A percentile compares a stretch with the other conserved stretches of the same genome.
Evolutionary conservation across 805 yeast genomes (phyloP).

Genomic region (Candida broadrunensis): DNA sequence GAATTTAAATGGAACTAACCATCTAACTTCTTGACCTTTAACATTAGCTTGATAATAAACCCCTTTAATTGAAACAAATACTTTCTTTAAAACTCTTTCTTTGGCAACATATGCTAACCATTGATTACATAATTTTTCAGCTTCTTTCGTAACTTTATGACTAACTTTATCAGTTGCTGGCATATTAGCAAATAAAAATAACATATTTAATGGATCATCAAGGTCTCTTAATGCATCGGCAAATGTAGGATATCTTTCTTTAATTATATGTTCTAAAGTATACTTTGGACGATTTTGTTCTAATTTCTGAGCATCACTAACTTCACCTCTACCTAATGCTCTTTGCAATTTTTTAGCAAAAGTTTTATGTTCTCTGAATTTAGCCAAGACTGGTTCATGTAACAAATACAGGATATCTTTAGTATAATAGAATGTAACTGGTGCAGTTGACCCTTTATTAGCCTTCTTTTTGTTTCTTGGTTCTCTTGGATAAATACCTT

Average conservation of each 20-base stretch:
- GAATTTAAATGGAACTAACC: slow-evolving; percentile 97
- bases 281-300: slow-evolving; percentile 81
- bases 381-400: slow-evolving; percentile 90
- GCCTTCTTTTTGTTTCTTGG: slow-evolving; percentile 96
- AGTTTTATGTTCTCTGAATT: slow-evolving; percentile 93
- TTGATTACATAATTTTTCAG: slow-evolving; percentile 82
- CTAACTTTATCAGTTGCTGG: slow-evolving; percentile 88
- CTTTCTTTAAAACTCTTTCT: slow-evolving; percentile 78
- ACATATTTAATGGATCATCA: slow-evolving; percentile 94
- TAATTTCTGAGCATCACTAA: slow-evolving; percentile 80
- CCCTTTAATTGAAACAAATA: slow-evolving; percentile 95
- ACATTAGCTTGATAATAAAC: slow-evolving; percentile 90
- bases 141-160: slow-evolving; percentile 80
- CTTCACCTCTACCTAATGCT: slow-evolving; percentile 90
- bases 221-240: slow-evolving; percentile 88
- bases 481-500: slow-evolving; percentile 96
- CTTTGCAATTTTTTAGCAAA: slow-evolving; percentile 87
- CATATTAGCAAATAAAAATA: slow-evolving; percentile 88
- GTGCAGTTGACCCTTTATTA: slow-evolving; percentile 96
- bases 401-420: slow-evolving; percentile 92
- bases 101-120: slow-evolving; percentile 93
- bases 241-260: slow-evolving; percentile 94
- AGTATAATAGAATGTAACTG: slow-evolving; percentile 87
- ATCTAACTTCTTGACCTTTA: slow-evolving; percentile 88
- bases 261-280: slow-evolving; percentile 84